Base-by-base conservation (phyloP, 352 stramenopile genomes). In the Globisporangium alternatum region DNA sequence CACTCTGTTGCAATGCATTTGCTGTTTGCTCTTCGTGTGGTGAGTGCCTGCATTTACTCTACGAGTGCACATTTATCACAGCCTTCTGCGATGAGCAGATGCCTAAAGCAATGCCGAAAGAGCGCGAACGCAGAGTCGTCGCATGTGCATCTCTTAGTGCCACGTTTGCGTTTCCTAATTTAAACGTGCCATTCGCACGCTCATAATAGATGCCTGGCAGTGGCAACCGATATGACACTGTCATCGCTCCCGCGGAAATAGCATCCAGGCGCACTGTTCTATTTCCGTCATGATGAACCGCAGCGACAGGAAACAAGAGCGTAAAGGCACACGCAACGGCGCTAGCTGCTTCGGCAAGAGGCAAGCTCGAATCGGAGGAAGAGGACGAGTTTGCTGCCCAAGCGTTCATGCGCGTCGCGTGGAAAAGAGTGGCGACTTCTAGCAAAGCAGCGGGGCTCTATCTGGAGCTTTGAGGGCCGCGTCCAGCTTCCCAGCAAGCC, bases 331-430 rank as follows among this genome's bases (percentile, higher is more conserved):
- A 39, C 8, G 43, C 19, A 2, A 5, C 30, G 39, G 49, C 49
- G 49, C 13, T 6, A 56, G 17, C 17, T 56, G 7, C 49, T 56
- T 39, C 39, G 3, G 19, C 17, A 12, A 22, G 25, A 25, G 49
- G 15, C 49, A 25, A 17, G 28, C 28, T 41, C 17, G 52, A 43
- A 39, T 28, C 51, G 49, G 13, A 22, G 49, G 49, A 12, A 21
- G 31, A 41, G 9, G 51, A 56, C 45, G 8, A 30, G 5, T 12
- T 12, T 22, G 43, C 17, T 17, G n/a, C n/a, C 45, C 19, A 9
- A 13, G 43, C 15, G 30, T 57, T 57, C 30, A 57, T 57, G 52
- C 31, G 52, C 52, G n/a, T 44, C 52, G 31, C 21, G 19, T 57
- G 30, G 52, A n/a, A 22, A 13, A 44, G 52, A n/a, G 30, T 17